Conservation (phyloP, 805 yeast species). For the Priceomyces fermenticarens region DNA sequence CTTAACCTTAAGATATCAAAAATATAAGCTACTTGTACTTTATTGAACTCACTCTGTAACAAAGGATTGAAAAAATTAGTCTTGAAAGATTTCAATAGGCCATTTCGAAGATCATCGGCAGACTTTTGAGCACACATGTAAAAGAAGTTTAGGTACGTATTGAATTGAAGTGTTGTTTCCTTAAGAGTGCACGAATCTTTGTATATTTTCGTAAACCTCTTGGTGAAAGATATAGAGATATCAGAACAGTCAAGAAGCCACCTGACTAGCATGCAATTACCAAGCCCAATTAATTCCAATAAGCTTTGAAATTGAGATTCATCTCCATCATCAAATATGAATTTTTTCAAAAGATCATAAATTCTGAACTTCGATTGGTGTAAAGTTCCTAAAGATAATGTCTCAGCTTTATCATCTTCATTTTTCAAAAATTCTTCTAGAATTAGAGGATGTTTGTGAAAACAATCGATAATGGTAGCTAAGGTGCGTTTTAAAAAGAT, state of each 20-base stretch:
- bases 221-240: constrained; percentile 5
- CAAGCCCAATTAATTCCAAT: background rate
- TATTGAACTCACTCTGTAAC: constrained; percentile 1
- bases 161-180: constrained; percentile 1
- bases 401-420: too few relatives aligned
- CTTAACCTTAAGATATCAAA: background rate
- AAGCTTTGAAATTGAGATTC: constrained; percentile 3
- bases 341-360: constrained; percentile 16
- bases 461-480: too few relatives aligned
- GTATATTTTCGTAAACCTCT: constrained; percentile 5
- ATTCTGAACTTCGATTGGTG: background rate
- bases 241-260: constrained; percentile 8
- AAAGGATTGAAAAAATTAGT: constrained; percentile 4
- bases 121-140: background rate
- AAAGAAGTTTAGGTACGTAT: constrained; percentile 3
- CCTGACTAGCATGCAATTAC: background rate
- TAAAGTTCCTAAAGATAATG: background rate
- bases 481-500: constrained; percentile 4
- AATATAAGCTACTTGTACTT: background rate
- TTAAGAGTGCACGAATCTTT: background rate
- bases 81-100: background rate
- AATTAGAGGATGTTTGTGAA: too few relatives aligned
- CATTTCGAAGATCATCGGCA: background rate
- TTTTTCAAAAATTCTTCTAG: too few relatives aligned
- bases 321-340: constrained; percentile 11